Base-by-base conservation (phyloP, 768 basidiomycete species). In the Saitozyma podzolica region DNA sequence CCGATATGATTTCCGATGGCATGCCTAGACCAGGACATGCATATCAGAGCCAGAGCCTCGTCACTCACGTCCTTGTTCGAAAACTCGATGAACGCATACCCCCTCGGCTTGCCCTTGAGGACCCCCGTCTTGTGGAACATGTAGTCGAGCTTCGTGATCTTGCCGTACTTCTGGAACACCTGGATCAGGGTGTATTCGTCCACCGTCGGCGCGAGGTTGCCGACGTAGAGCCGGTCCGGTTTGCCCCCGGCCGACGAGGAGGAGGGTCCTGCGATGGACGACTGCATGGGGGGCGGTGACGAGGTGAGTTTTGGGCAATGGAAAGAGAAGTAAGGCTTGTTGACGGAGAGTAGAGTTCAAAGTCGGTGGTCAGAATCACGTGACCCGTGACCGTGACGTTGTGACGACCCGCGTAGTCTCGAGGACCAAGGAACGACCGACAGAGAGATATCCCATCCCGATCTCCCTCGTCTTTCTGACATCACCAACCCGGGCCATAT, bases 51-150 rank as follows among this genome's bases (percentile, higher is more conserved):
- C 11, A 17, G n/a, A 13, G 45, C 3, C n/a, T 3, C 11, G 9
- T 19, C 56, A 87, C 90, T 83, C 81, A 98, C 95, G 81, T 87
- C 86, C 81, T 87, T 84, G 50, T 84, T 84, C 40, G 83, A 83
- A 72, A 87, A 97, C 81, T 97, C 91, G 41, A 99, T 81, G 69
- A 98, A 99, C 0, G 93, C 94, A 79, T 95, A 98, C 6, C 96
- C 95, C 11, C 94, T 84, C 0, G 96, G 94, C 77, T 91, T 96
- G 16, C 96, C 96, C 76, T 88, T 93, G 73, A 88, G 80, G 11
- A 87, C 84, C 0, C 95, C 96, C 0, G 89, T 83, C 80, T 95
- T 97, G 83, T 99, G 94, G 75, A 97, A 97, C 65, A 97, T 84
- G 78, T 87, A 97, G 80, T 99, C 96, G 56, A 97, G 85, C 68